phyloP scores from a whole-genome alignment of 495 filamentous ascomycete species.

The Aspergillus sparsus region DNA sequence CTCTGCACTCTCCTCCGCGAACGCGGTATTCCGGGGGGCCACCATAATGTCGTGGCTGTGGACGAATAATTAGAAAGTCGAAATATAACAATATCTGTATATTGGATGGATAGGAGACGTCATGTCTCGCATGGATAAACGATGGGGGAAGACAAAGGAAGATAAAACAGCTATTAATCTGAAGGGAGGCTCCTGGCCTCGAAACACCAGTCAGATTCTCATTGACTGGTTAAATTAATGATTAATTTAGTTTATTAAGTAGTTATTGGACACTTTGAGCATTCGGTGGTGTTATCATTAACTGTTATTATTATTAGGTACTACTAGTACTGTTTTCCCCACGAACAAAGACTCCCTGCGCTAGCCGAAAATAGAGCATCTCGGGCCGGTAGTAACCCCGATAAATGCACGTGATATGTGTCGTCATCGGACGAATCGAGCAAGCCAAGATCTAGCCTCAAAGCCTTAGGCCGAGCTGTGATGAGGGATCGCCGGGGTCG shows the following conservation, averaged over 20 bases:
- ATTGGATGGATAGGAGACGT: slow-evolving; percentile 26
- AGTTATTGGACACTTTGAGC: neutral
- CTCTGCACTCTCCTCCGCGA: slow-evolving; percentile 71
- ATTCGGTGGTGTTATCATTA: too few species aligned
- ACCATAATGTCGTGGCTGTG: slow-evolving; percentile 43
- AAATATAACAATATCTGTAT: slow-evolving; percentile 4
- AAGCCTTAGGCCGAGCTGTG: neutral
- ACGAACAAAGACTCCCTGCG: slow-evolving; percentile 16
- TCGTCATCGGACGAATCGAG: slow-evolving; percentile 28
- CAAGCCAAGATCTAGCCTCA: neutral
- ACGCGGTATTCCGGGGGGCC: slow-evolving; percentile 52
- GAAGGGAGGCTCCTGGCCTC: slow-evolving; percentile 31
- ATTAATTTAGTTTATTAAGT: slow-evolving; percentile 4
- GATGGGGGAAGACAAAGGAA: neutral
- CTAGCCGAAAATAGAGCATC: slow-evolving; percentile 27
- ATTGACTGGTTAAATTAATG: slow-evolving; percentile 3
- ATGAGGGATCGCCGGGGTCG: slow-evolving; percentile 23
- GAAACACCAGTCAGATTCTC: slow-evolving; percentile 13
- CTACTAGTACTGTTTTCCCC: slow-evolving; percentile 3
- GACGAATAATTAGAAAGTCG: slow-evolving; percentile 16
- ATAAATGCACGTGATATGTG: slow-evolving; percentile 24
- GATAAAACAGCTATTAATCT: neutral
- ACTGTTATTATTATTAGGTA: neutral
- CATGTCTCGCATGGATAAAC: slow-evolving; percentile 29
- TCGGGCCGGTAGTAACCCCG: slow-evolving; percentile 27